phyloP scores from a whole-genome alignment of 352 stramenopile genomes.

The Phytophthora fragariae region DNA sequence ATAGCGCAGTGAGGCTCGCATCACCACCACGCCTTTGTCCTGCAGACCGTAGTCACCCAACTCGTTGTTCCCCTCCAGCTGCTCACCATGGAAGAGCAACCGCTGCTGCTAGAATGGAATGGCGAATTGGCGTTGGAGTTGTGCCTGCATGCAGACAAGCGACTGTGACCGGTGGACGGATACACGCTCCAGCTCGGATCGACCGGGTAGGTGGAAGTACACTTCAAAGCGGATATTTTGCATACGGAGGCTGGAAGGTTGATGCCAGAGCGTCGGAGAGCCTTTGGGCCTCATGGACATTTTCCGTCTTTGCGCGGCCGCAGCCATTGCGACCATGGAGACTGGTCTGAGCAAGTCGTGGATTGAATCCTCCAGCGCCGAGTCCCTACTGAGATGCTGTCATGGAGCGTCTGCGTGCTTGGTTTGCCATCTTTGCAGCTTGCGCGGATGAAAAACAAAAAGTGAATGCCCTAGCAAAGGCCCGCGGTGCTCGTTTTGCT shows the following conservation, averaged over 20 bases:
- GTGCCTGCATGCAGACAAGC: constrained; percentile 57
- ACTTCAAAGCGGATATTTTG: constrained; percentile 57
- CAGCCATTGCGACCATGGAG: constrained; percentile 18
- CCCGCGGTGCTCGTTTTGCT: not conserved
- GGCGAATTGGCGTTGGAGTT: constrained; percentile 63
- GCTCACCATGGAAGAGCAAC: constrained; percentile 61
- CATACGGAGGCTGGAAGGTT: constrained; percentile 30
- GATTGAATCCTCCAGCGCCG: not conserved
- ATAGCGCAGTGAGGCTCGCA: constrained; percentile 55
- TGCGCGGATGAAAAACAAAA: not conserved
- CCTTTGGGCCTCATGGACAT: constrained; percentile 8
- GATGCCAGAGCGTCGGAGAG: constrained; percentile 12
- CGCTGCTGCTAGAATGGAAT: constrained; percentile 72
- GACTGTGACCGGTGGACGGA: constrained; percentile 56
- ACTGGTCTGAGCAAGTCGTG: constrained; percentile 28
- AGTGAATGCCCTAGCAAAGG: not conserved
- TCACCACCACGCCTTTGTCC: constrained; percentile 56
- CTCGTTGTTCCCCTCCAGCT: constrained; percentile 72
- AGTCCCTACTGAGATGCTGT: constrained; percentile 12
- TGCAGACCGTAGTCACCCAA: constrained; percentile 63
- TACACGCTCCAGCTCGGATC: constrained; percentile 45
- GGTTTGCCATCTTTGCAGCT: constrained; percentile 12
- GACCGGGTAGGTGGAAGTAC: constrained; percentile 53
- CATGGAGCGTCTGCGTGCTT: constrained; percentile 8
- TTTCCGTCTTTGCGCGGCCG: constrained; percentile 18